Conservation (phyloP, 2,329 filamentous ascomycete species). For the Penicillium glabrum region DNA sequence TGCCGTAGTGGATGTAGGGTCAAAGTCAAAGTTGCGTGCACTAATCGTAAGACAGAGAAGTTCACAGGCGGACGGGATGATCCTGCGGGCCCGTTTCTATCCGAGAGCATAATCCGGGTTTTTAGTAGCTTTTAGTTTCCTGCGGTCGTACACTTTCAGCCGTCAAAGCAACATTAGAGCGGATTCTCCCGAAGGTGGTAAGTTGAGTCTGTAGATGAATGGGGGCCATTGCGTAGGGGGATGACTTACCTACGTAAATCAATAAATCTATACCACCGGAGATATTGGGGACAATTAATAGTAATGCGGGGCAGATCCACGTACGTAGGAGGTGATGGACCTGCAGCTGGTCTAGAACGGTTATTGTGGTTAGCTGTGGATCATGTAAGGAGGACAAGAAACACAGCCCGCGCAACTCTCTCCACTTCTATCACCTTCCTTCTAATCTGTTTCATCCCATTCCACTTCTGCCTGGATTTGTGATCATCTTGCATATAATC, state of each 20-base stretch:
- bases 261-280: background rate
- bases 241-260: background rate
- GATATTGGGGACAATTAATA: background rate
- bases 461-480: background rate
- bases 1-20: background rate
- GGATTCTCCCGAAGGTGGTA: background rate
- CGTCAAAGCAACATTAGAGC: background rate
- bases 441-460: background rate
- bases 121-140: background rate
- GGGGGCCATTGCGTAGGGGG: background rate
- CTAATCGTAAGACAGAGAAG: background rate
- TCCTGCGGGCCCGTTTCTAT: background rate
- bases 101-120: background rate
- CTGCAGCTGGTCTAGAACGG: constrained; percentile 6
- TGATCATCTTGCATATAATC: background rate
- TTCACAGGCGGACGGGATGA: background rate
- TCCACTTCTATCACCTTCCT: constrained; percentile 1
- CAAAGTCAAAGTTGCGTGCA: background rate
- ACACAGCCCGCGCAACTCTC: background rate
- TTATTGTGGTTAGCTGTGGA: background rate
- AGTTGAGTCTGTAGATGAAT: background rate
- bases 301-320: background rate
- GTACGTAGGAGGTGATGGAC: background rate
- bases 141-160: background rate
- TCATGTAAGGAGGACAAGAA: background rate